phyloP scores from a whole-genome alignment of 208 protist species.

The Leishmania tarentolae region DNA sequence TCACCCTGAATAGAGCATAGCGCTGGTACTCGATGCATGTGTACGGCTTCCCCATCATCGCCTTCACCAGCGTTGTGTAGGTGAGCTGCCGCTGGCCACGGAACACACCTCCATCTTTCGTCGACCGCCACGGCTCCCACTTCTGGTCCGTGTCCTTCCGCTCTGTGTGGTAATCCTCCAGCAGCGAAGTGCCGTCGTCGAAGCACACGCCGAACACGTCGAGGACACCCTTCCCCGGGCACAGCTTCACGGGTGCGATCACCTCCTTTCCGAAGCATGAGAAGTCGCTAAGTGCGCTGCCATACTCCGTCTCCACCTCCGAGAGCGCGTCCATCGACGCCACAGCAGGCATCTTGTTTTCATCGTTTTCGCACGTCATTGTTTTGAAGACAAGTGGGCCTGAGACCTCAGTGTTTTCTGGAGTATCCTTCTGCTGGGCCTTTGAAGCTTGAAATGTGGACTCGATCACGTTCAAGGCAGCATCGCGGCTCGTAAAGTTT shows the following conservation, averaged over 20 bases:
- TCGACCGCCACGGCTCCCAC: slow-evolving; percentile 54
- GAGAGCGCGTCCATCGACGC: slow-evolving; percentile 53
- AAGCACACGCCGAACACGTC: slow-evolving; percentile 70
- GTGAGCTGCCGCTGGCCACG: slow-evolving; percentile 57
- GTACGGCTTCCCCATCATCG: slow-evolving; percentile 59
- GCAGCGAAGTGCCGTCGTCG: slow-evolving; percentile 49
- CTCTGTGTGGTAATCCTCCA: slow-evolving; percentile 48
- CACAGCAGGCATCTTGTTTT: slow-evolving; percentile 48
- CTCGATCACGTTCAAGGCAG: slow-evolving; percentile 53
- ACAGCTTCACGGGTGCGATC: slow-evolving; percentile 50
- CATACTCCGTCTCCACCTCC: slow-evolving; percentile 61
- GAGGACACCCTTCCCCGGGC: slow-evolving; percentile 41
- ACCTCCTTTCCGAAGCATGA: slow-evolving; percentile 60
- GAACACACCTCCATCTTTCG: slow-evolving; percentile 39
- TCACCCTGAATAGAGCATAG: slow-evolving; percentile 63
- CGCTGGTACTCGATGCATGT: slow-evolving; percentile 63
- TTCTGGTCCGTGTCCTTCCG: slow-evolving; percentile 54
- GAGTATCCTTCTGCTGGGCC: background rate
- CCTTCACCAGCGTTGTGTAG: slow-evolving; percentile 59
- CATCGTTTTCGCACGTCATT: slow-evolving; percentile 43
- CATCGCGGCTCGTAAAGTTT: slow-evolving; percentile 59
- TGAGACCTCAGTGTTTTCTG: slow-evolving; percentile 2
- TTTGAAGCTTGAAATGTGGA: slow-evolving; percentile 27
- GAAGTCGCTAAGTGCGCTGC: slow-evolving; percentile 50
- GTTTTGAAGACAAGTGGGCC: slow-evolving; percentile 36